Conservation (phyloP, 2,329 filamentous ascomycete species). For the Neofusicoccum sp. region DNA sequence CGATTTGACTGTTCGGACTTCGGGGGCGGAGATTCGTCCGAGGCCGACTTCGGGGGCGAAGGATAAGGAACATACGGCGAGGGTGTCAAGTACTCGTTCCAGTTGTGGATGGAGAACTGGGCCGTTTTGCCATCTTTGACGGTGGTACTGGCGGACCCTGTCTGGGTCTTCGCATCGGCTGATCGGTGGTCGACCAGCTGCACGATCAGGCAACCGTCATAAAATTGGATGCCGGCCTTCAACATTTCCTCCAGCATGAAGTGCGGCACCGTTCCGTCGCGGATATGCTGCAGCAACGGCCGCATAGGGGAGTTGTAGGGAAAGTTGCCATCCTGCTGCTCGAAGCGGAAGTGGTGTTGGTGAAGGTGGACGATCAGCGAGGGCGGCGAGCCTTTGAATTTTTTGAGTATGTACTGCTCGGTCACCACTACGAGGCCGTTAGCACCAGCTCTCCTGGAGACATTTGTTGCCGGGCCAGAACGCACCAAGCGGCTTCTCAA, state of each 20-base stretch:
- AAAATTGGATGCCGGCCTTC: conserved; percentile 72
- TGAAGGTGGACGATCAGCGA: conserved; percentile 87
- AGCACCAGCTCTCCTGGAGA: neutral
- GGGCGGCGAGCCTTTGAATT: conserved; percentile 69
- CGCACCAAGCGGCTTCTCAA: conserved; percentile 34
- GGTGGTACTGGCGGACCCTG: conserved; percentile 43
- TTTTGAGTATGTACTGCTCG: conserved; percentile 76
- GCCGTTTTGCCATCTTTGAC: conserved; percentile 59
- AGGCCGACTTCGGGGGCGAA: conserved; percentile 21
- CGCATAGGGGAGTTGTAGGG: conserved; percentile 91
- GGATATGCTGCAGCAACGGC: conserved; percentile 73
- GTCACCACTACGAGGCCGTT: conserved; percentile 60
- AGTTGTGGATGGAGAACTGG: conserved; percentile 87
- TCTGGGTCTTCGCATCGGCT: conserved; percentile 56
- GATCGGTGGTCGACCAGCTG: conserved; percentile 87
- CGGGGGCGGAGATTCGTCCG: conserved; percentile 23
- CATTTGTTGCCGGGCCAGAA: neutral
- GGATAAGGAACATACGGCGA: conserved; percentile 79
- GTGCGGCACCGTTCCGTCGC: conserved; percentile 76
- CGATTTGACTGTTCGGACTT: conserved; percentile 24
- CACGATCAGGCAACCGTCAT: conserved; percentile 93
- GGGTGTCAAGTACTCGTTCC: conserved; percentile 84
- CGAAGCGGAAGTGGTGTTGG: conserved; percentile 76
- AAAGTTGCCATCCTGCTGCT: conserved; percentile 90
- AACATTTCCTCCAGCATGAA: conserved; percentile 80